phyloP scores from a whole-genome alignment of 495 filamentous ascomycete genomes.

The Neurospora sp. region DNA sequence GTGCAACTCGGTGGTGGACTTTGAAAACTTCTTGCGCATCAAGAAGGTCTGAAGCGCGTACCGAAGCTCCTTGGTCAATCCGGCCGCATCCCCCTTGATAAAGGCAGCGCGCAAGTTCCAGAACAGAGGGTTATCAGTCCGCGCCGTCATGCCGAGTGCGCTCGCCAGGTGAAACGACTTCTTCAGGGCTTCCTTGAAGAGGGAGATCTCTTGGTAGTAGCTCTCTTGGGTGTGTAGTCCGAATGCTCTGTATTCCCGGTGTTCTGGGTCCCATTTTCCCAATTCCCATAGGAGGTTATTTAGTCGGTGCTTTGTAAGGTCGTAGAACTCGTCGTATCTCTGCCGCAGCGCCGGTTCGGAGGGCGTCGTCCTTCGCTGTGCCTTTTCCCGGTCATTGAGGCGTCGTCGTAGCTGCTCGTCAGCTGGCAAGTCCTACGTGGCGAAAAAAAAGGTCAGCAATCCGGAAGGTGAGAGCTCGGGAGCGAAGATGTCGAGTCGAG shows the following conservation, averaged over 20 bases:
- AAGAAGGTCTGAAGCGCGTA: slow-evolving; percentile 50
- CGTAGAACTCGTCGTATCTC: slow-evolving; percentile 21
- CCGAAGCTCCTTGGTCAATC: slow-evolving; percentile 46
- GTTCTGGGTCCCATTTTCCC: slow-evolving; percentile 2
- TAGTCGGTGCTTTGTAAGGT: slow-evolving; percentile 16
- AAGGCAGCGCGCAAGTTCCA: slow-evolving; percentile 49
- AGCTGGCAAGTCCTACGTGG: neutral
- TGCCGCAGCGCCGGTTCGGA: slow-evolving; percentile 1
- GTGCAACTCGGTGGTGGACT: slow-evolving; percentile 40
- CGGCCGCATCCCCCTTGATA: slow-evolving; percentile 34
- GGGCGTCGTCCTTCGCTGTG: neutral
- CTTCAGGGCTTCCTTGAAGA: slow-evolving; percentile 28
- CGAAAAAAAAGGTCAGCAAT: neutral
- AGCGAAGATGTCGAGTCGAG: neutral
- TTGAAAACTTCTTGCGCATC: slow-evolving; percentile 24
- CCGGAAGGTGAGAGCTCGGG: neutral
- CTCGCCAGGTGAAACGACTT: slow-evolving; percentile 27
- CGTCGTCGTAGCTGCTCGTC: neutral
- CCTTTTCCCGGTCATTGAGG: neutral
- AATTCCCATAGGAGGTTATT: slow-evolving; percentile 5
- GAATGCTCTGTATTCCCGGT: slow-evolving; percentile 22
- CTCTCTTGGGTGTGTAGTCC: slow-evolving; percentile 19
- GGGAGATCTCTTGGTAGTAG: slow-evolving; percentile 21
- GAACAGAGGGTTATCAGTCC: slow-evolving; percentile 38
- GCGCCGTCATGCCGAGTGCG: slow-evolving; percentile 17